phyloP scores from a whole-genome alignment of 176 grass and related monocot species.

The Cenchrus fungigraminus region DNA sequence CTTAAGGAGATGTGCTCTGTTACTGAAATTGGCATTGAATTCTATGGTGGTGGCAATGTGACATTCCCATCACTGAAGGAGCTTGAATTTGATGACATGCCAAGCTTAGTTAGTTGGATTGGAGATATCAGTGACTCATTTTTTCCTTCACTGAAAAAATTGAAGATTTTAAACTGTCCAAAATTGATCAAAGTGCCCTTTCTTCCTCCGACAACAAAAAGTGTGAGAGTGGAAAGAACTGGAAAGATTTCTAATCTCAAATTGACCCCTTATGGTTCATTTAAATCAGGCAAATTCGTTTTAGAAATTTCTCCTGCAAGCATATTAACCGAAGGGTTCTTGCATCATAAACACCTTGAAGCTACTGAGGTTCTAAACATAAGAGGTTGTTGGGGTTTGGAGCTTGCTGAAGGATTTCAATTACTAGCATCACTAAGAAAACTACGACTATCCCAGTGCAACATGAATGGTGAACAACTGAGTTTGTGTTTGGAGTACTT shows the following conservation, averaged over 20 bases:
- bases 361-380: constrained; percentile 47
- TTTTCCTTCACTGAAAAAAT: constrained; percentile 33
- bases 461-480: constrained; percentile 2
- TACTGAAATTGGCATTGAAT: constrained; percentile 29
- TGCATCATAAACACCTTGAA: constrained; percentile 46
- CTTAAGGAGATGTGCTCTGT: constrained; percentile 38
- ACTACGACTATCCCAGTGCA: constrained; percentile 35
- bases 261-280: constrained; percentile 27
- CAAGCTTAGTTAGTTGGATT: constrained; percentile 28
- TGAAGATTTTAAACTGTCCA: constrained; percentile 51
- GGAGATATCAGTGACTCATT: not conserved
- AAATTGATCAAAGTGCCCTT: constrained; percentile 42
- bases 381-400: constrained; percentile 25
- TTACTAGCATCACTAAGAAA: constrained; percentile 41
- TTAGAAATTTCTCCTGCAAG: constrained; percentile 39
- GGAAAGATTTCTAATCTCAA: constrained; percentile 27
- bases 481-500: constrained; percentile 34
- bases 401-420: constrained; percentile 23
- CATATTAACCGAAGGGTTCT: constrained; percentile 37
- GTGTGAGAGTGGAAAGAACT: constrained; percentile 35
- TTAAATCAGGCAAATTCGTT: constrained; percentile 32
- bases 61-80: constrained; percentile 53
- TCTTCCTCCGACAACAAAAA: constrained; percentile 34
- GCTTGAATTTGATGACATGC: constrained; percentile 39
- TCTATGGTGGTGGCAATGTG: constrained; percentile 33